Base-by-base conservation (phyloP, 768 basidiomycete species). In the Mycena epipterygia region DNA sequence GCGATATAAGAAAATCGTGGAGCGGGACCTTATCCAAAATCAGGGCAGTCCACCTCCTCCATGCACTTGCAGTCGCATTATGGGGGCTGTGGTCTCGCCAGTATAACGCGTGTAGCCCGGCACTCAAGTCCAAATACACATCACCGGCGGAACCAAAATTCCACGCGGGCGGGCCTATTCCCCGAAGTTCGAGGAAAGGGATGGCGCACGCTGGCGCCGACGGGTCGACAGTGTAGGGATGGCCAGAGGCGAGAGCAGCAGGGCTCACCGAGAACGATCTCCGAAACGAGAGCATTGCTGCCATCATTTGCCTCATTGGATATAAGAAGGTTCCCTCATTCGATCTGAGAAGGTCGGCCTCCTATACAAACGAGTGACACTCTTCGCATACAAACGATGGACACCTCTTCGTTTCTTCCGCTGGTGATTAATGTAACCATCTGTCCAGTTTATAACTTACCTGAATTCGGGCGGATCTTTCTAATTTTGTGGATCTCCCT, bases 101-200 rank as follows among this genome's bases (percentile, higher is more conserved):
- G 51, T 64, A 64, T 14, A 64, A 35, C 23, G 51, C 63, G 33
- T 64, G n/a, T 32, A 64, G 21, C 30, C 63, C 32, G 5, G 63
- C 51, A 11, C n/a, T 68, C 42, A 73, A 27, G 56, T 77, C 71
- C 21, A 77, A 21, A 67, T 75, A 77, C 23, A 77, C 75, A 41
- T 77, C 76, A 19, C 76, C 76, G 0, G 76, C 64, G 53, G 37
- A 37, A 9, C 76, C 76, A 44, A 77, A 49, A 52, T 74, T 75
- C 39, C 59, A 27, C 25, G 75, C 71, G 21, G 76, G 76, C 37
- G 61, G 64, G 29, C 76, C 75, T 42, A 68, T 64, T 17, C 76
- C 76, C 21, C 76, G 76, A 46, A 73, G 76, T 58, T 77, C 76
- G 67, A 68, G 69, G 66, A 76, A 77, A 61, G 70, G 73, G 32